Evolutionary conservation across 176 grass and related monocot species (phyloP), one percentile per base, ranked within the genome.

Genomic region (Calamus simplicifolius): DNA sequence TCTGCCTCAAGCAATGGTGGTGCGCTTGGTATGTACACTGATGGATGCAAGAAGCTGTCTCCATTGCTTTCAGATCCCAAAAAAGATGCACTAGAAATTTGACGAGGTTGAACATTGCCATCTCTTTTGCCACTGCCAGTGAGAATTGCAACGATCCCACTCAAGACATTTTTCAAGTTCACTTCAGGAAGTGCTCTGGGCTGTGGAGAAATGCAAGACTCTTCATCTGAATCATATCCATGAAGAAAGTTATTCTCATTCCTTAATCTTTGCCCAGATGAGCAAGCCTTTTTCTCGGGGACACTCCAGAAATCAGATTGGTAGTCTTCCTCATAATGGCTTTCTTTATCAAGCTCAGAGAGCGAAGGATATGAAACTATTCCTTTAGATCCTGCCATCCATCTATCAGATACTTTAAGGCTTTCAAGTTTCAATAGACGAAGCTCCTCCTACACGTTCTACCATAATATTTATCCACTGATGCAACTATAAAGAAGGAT

Each of bases 11-110:
- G 75, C 27, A 95, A 35, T 3, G 82, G 85, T 15, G 90, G 90
- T 65, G 90, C 90, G 57, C 82, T 90, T 4, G 90, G 86, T 14
- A 81, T 58, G 16, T 83, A 95, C 19, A 95, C 90, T 28, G 90
- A 95, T 16, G 77, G 76, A 67, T 84, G 86, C 68, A 96, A 75
- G 69, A 79, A 79, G 0, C 75, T 79, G 43, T 87, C 75, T 4
- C 91, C 91, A 76, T 90, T 58, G 12, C 35, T 72, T 38, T 48
- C 61, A 67, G 80, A 79, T 18, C 80, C 83, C 27, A 95, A 73
- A 66, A 95, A 95, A 35, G 91, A 84, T 52, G 87, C 68, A 14
- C 75, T 95, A 16, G 78, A 21, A 13, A 51, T 57, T 50, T 77
- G 70, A 57, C 61, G 50, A 10, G 49, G 64, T 77, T 70, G 67